Percentiles rank a stretch among this genome's conserved stretches.
phyloP scores from a whole-genome alignment of 331 rosid genomes.

The Arachis monticola region DNA sequence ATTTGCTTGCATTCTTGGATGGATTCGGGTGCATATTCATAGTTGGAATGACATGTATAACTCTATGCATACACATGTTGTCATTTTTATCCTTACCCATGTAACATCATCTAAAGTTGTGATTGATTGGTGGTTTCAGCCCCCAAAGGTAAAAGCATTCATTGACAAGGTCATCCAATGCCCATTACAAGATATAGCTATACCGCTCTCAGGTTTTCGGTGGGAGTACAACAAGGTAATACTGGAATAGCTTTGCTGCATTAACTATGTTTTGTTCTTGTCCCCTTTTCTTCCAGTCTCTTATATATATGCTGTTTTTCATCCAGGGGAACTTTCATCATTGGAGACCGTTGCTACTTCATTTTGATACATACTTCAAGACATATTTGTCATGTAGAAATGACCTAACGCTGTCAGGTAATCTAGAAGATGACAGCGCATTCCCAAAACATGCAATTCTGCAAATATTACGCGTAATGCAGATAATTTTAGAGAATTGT shows the following conservation, averaged over 20 bases:
- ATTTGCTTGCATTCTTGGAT: slow-evolving; percentile 19
- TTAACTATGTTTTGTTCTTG: neutral
- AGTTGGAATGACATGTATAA: neutral
- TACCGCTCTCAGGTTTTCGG: slow-evolving; percentile 95
- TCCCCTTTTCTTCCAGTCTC: slow-evolving; percentile 14
- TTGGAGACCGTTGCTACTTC: slow-evolving; percentile 96
- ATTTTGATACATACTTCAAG: slow-evolving; percentile 98
- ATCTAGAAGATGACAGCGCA: slow-evolving; percentile 84
- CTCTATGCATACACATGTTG: neutral
- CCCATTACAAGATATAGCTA: slow-evolving; percentile 95
- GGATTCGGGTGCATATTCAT: slow-evolving; percentile 14
- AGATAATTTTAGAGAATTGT: slow-evolving; percentile 90
- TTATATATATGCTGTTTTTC: slow-evolving; percentile 35
- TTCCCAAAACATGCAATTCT: slow-evolving; percentile 91
- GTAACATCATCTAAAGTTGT: slow-evolving; percentile 26
- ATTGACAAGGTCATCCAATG: slow-evolving; percentile 94
- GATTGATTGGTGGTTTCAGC: slow-evolving; percentile 62
- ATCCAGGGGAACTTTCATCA: slow-evolving; percentile 97
- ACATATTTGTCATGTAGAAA: slow-evolving; percentile 81
- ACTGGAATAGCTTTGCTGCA: slow-evolving; percentile 48
- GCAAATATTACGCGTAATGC: slow-evolving; percentile 96
- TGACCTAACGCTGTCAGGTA: slow-evolving; percentile 93
- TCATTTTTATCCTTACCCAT: neutral
- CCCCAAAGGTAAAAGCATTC: slow-evolving; percentile 88
- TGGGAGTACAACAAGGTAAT: slow-evolving; percentile 95